Conservation (phyloP, 331 rosid species). For the Dryas integrifolia region DNA sequence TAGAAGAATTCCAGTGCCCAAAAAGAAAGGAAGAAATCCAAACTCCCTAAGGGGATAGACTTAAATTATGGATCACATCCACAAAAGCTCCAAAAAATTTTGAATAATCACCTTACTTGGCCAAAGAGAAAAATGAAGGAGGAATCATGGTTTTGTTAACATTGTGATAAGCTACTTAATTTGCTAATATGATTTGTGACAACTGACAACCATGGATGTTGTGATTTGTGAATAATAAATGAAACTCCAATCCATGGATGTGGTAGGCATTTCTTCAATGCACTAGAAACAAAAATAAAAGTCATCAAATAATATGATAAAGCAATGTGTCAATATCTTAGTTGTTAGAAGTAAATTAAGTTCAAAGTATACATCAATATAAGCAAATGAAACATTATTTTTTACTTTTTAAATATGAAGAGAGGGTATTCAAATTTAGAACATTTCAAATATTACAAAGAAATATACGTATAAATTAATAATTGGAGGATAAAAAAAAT, state of each 20-base stretch:
- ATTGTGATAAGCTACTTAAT: not conserved
- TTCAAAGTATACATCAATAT: no score
- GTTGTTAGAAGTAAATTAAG: no score
- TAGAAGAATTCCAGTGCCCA: not conserved
- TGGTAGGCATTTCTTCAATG: not conserved
- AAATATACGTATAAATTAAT: not conserved
- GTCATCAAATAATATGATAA: no score
- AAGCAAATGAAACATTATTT: no score
- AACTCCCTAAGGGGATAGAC: no score
- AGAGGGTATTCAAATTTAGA: no score
- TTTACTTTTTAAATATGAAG: no score
- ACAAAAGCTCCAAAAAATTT: not conserved
- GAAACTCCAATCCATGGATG: not conserved
- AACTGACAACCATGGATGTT: not conserved
- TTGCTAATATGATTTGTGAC: not conserved
- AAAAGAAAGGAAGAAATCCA: no score
- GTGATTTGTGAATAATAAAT: not conserved
- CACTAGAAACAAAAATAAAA: not conserved
- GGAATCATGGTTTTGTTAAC: not conserved
- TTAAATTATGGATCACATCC: not conserved
- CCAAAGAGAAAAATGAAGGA: not conserved
- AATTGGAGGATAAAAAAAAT: not conserved
- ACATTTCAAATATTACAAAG: no score
- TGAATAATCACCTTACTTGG: not conserved
- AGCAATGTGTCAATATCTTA: no score